These are phyloP conservation scores for Dryas drummondii DNA, from an alignment of 306 rosid species.

Conservation along the genomic window DNA sequence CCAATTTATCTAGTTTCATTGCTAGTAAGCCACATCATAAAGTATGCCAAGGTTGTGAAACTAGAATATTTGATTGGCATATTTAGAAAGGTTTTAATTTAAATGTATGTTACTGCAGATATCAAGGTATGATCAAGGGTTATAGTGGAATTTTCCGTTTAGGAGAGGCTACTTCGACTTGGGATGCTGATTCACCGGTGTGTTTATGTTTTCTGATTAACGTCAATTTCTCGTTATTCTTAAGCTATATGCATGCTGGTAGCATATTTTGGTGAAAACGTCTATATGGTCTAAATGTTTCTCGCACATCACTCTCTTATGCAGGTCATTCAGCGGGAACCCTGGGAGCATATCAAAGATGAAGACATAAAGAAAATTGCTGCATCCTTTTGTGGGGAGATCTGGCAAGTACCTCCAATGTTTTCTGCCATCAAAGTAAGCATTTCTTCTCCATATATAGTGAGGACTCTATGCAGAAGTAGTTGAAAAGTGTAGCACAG, in stretches of 20 bases:
- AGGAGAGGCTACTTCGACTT: slow-evolving; percentile 99
- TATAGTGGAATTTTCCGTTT: slow-evolving; percentile 92
- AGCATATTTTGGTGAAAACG: not conserved
- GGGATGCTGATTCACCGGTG: slow-evolving; percentile 98
- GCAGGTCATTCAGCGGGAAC: slow-evolving; percentile 96
- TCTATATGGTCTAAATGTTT: slow-evolving; percentile 15
- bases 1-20: slow-evolving; percentile 9
- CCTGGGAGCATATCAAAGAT: slow-evolving; percentile 98
- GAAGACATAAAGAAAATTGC: slow-evolving; percentile 74
- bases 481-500: not conserved
- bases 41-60: not conserved
- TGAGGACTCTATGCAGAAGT: not conserved
- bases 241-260: not conserved
- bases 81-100: slow-evolving; percentile 17
- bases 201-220: slow-evolving; percentile 35
- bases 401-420: slow-evolving; percentile 99
- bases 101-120: slow-evolving; percentile 47
- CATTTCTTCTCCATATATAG: slow-evolving; percentile 6
- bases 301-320: slow-evolving; percentile 29
- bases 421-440: slow-evolving; percentile 98
- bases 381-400: slow-evolving; percentile 80
- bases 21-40: not conserved
- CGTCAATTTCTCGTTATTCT: not conserved
- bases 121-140: slow-evolving; percentile 93
- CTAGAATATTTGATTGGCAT: not conserved